Evolutionary conservation across 2,329 filamentous ascomycete genomes (phyloP).

Genomic region (Coniella vitis): DNA sequence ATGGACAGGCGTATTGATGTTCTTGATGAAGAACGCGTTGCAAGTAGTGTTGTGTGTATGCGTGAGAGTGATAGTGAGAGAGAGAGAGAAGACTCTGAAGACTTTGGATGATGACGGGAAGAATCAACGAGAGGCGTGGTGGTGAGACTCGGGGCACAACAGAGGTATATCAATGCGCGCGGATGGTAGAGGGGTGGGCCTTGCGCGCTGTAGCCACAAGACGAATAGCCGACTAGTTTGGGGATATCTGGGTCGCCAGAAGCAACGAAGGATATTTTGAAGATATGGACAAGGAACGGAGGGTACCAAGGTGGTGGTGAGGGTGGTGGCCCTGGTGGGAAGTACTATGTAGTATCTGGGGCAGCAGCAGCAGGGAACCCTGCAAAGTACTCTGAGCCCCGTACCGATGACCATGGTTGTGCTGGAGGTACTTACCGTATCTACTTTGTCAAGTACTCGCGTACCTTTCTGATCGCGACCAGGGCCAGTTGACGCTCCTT

Average conservation of each 20-base stretch:
- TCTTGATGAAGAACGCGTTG: background rate
- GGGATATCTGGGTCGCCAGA: constrained; percentile 7
- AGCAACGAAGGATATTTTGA: constrained; percentile 8
- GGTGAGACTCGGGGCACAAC: constrained; percentile 12
- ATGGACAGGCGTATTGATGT: too few relatives aligned
- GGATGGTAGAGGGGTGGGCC: constrained; percentile 1
- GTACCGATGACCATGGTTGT: too few relatives aligned
- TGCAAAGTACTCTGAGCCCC: too few relatives aligned
- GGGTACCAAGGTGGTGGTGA: constrained; percentile 7
- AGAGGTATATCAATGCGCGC: constrained; percentile 12
- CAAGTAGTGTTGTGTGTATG: background rate
- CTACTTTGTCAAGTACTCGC: background rate
- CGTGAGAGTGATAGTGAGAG: background rate
- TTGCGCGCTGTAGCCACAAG: constrained; percentile 5
- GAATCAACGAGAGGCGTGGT: constrained; percentile 11
- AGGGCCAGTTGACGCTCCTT: too few relatives aligned
- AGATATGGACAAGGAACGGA: constrained; percentile 6
- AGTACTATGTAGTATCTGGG: too few relatives aligned
- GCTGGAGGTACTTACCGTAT: too few relatives aligned
- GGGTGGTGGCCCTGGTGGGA: too few relatives aligned
- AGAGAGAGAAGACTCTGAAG: background rate
- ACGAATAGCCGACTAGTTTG: constrained; percentile 6
- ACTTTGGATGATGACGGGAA: constrained; percentile 1
- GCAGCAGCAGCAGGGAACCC: too few relatives aligned
- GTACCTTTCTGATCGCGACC: too few relatives aligned